Evolutionary conservation across 495 filamentous ascomycete species (phyloP), one percentile per base, ranked within the genome.

Genomic region (Talaromyces wortmannii): DNA sequence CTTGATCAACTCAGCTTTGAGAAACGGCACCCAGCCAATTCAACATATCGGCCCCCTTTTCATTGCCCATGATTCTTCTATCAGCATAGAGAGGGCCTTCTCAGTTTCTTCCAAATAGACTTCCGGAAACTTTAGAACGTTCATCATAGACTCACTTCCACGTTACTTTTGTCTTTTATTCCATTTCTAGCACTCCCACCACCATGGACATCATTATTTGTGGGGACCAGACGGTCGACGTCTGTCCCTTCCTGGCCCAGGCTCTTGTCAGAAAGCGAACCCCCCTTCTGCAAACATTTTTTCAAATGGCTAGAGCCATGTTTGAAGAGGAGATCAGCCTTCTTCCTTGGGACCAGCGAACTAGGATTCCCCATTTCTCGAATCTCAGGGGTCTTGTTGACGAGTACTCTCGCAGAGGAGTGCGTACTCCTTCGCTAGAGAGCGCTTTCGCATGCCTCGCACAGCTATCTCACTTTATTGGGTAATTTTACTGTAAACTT

Each of bases 401-500:
- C n/a, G 40, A 53, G 30, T 55, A 59, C 42, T 43, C 56, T 15
- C 33, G 48, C 4, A 0, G 32, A 17, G 57, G 50, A 44, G 12
- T 30, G 40, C 43, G n/a, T 5, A 50, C 17, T 32, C 30, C 57
- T 6, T 44, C 57, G 7, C 12, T 59, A 2, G 57, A 59, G 33
- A 59, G 52, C 31, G 45, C 53, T 5, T 43, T 59, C 5, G 11
- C 50, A 17, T 59, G 57, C 18, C 31, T 59, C 45, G 23, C 57
- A 15, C 57, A 59, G 42, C 53, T 59, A 4, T 44, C 53, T 11
- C 57, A 59, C 44, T 59, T 59, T 17, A 59, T 59, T 31, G 57
- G 53, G 57, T 59, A 40, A 23, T 23, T 23, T 23, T 23, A 23
- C 23, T 23, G 1, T 23, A 4, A 23, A 23, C 23, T 23, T 2